Evolutionary conservation across 2,329 filamentous ascomycete genomes (phyloP), one percentile per base, ranked within the genome.

Genomic region (Thermothelomyces thermophilus): DNA sequence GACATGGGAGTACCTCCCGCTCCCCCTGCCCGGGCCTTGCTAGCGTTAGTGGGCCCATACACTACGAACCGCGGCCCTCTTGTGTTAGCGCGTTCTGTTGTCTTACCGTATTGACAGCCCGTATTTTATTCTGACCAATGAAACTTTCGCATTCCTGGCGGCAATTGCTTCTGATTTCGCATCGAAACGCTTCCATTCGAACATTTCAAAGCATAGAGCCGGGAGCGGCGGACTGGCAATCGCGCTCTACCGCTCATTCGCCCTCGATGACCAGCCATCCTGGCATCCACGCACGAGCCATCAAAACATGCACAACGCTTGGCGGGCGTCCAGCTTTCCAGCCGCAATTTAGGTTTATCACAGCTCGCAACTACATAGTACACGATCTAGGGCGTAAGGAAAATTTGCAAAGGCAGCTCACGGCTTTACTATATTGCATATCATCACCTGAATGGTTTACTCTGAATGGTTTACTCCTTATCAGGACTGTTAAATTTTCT

Each of bases 281-380:
- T 28, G 37, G 42, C 17, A 39, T 42, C 42, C 51, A 53, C 41
- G 50, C 24, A 26, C 30, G n/a, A n/a, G 13, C 48, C 48, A 51
- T 49, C 47, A 51, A 48, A 50, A 52, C 46, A 50, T 47, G 31
- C 39, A 51, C 43, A 34, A 22, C 34, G 39, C 46, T 48, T 43
- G 46, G 22, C 31, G 24, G n/a, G 40, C 30, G 24, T 20, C 26
- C 34, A 44, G 26, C n/a, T n/a, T 19, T 33, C 31, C 39, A 48
- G 39, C 46, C 30, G 46, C 46, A 42, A 26, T 19, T n/a, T 10
- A 45, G 10, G 16, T n/a, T 22, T 14, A 7, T 3, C 10, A 14
- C 7, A n/a, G 6, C 8, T 34, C 33, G n/a, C 8, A 34, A 34
- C n/a, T n/a, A n/a, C n/a, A n/a, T n/a, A n/a, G n/a, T n/a, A n/a